Evolutionary conservation across 2,329 filamentous ascomycete species (phyloP), one percentile per base, ranked within the genome.

Genomic region (Cadophora malorum): DNA sequence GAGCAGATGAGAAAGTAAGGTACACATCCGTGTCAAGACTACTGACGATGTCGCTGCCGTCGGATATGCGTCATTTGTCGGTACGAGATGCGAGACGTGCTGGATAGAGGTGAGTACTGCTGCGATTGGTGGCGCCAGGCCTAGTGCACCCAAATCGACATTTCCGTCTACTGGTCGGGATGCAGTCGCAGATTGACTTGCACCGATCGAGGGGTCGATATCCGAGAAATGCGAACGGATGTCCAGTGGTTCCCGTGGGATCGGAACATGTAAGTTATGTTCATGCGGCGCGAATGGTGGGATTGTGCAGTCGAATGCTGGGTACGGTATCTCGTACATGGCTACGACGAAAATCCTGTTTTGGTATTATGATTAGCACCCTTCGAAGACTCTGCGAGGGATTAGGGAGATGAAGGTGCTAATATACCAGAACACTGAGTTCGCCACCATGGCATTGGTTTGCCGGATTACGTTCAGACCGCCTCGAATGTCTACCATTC

Each of bases 11-110:
- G 65, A 68, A 16, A 71, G 60, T 16, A 70, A 7, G 64, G 35
- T 70, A 38, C 66, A 68, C 47, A 70, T 60, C 28, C 70, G 21
- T 33, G 70, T 68, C 23, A 71, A 28, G 23, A 71, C 67, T 3
- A 67, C 62, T 3, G 65, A 63, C 1, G 64, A 67, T 7, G 58
- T 71, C 9, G 64, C 38, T 3, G 68, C 64, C 9, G 66, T 68
- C 7, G 66, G 59, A 31, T 71, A 70, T 19, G 66, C 60, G 2
- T 62, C 16, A 5, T 64, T 59, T 0, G 62, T 68, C 3, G 68
- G 61, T 0, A 71, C 68, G 5, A 68, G 53, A 28, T 68, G 56
- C 23, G 66, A 70, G 28, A 71, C 66, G 53, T 70, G 66, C 33
- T 70, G 70, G 9, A 71, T 52, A 19, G 68, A 68, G 4, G 25